phyloP scores from a whole-genome alignment of 345 rosid species.

The Linum trigynum region DNA sequence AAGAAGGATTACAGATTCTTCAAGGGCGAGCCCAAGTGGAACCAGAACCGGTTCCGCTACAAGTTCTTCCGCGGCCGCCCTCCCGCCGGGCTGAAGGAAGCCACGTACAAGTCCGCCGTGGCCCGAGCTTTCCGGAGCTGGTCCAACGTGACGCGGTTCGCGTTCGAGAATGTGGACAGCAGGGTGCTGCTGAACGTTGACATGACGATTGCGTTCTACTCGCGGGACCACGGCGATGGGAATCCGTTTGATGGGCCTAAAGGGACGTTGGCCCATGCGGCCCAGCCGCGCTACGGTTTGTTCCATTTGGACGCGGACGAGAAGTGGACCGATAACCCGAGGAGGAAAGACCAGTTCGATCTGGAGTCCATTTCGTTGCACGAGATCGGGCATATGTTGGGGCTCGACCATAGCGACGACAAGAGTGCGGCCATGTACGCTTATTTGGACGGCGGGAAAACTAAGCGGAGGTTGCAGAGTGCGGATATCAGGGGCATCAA shows the following conservation, averaged over 20 bases:
- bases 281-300: not conserved
- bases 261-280: slow-evolving; percentile 16
- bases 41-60: slow-evolving; percentile 12
- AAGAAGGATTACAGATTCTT: slow-evolving; percentile 4
- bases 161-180: slow-evolving; percentile 1
- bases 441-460: too few relatives aligned
- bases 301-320: slow-evolving; percentile 27
- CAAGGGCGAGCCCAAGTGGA: slow-evolving; percentile 10
- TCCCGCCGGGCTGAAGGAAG: not conserved
- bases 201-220: slow-evolving; percentile 14
- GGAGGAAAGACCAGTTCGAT: not conserved
- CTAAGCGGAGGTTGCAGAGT: too few relatives aligned
- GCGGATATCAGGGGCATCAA: too few relatives aligned
- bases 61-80: slow-evolving; percentile 5
- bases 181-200: not conserved
- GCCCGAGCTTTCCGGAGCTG: slow-evolving; percentile 20
- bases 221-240: slow-evolving; percentile 12
- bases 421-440: slow-evolving; percentile 22
- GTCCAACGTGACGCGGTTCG: slow-evolving; percentile 16
- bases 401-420: slow-evolving; percentile 16
- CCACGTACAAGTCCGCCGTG: slow-evolving; percentile 9
- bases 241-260: slow-evolving; percentile 15
- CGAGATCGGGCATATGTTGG: slow-evolving; percentile 25
- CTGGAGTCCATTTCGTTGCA: slow-evolving; percentile 21
- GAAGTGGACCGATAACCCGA: slow-evolving; percentile 10